These are phyloP conservation scores for Wickerhamomyces rabaulensis DNA, from an alignment of 805 yeast genomes.

Conservation along the genomic window DNA sequence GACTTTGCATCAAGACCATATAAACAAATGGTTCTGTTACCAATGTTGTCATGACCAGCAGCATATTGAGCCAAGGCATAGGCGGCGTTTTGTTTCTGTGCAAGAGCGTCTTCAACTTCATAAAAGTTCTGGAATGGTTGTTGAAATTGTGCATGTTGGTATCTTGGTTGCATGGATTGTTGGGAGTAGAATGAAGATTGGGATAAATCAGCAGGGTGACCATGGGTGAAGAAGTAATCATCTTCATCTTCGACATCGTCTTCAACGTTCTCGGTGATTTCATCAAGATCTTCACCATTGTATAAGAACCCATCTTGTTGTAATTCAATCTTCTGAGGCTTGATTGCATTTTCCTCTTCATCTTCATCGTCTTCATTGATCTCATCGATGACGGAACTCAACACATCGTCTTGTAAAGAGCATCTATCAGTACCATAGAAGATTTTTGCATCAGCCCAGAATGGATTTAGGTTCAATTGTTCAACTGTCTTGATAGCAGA, in stretches of 20 bases:
- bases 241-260: constrained; percentile 6
- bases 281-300: constrained; percentile 33
- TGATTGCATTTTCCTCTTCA: neutral
- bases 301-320: constrained; percentile 21
- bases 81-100: constrained; percentile 89
- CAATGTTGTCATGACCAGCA: constrained; percentile 79
- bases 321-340: constrained; percentile 4
- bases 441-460: constrained; percentile 70
- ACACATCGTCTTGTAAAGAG: constrained; percentile 35
- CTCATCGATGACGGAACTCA: constrained; percentile 2
- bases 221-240: neutral
- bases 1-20: constrained; percentile 63
- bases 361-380: constrained; percentile 13
- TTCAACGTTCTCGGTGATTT: constrained; percentile 29
- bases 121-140: constrained; percentile 1
- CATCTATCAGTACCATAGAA: constrained; percentile 92
- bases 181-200: neutral
- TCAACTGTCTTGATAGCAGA: constrained; percentile 85
- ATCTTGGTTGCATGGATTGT: neutral
- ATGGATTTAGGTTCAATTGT: constrained; percentile 59
- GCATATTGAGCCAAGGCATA: constrained; percentile 86
- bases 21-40: constrained; percentile 65
- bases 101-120: constrained; percentile 41
- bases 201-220: neutral
- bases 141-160: neutral